These are phyloP conservation scores for Umbelopsis isabellina DNA, from an alignment of 192 early-diverging fungal species.

Conservation along the genomic window DNA sequence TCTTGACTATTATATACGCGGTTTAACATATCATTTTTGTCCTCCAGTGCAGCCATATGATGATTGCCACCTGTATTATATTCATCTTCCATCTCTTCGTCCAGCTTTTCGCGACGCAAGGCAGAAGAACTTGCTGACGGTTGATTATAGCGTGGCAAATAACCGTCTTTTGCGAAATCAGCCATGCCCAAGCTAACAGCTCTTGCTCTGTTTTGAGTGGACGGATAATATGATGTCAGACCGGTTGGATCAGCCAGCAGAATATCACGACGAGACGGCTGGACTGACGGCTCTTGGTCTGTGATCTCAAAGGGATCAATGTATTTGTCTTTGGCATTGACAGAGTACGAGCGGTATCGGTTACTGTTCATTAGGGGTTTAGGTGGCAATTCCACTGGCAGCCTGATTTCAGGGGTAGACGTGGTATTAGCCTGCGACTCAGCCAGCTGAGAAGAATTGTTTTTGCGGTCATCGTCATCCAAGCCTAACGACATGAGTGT, in stretches of 20 bases:
- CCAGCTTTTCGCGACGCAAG: slow-evolving; percentile 13
- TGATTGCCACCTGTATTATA: not conserved
- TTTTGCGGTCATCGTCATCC: slow-evolving; percentile 30
- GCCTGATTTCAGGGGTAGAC: not conserved
- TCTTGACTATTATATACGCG: slow-evolving; percentile 17
- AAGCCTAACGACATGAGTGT: slow-evolving; percentile 39
- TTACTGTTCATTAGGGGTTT: slow-evolving; percentile 24
- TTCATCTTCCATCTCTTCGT: not conserved
- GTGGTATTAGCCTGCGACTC: not conserved
- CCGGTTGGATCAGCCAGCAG: not conserved
- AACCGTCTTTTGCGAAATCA: slow-evolving; percentile 27
- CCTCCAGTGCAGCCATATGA: not conserved
- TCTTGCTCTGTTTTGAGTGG: slow-evolving; percentile 48
- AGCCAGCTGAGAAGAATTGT: not conserved
- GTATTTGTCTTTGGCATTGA: slow-evolving; percentile 30
- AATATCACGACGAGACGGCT: not conserved
- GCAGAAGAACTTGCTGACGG: not conserved
- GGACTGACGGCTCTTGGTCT: not conserved
- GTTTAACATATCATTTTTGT: slow-evolving; percentile 16
- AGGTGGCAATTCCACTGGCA: slow-evolving; percentile 23
- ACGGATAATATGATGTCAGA: not conserved
- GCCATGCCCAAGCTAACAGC: slow-evolving; percentile 54
- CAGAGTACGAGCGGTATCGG: slow-evolving; percentile 37
- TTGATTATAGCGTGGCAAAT: not conserved
- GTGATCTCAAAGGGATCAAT: not conserved